Evolutionary conservation across 2,329 filamentous ascomycete genomes (phyloP), one percentile per base, ranked within the genome.

Genomic region (Pezicula radicicola): DNA sequence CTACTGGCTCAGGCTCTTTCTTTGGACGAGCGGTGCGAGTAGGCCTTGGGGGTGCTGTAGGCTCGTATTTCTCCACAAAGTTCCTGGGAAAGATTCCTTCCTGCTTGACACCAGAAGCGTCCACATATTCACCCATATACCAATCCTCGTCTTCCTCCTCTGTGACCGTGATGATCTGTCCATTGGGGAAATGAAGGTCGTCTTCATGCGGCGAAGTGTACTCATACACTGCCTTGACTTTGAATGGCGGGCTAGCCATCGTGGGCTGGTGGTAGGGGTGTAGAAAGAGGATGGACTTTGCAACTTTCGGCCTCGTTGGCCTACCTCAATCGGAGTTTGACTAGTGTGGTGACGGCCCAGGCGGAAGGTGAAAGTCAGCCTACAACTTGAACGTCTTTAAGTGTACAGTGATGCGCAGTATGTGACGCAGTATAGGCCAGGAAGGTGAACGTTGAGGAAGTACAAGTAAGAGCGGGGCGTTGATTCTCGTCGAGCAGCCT

Each of bases 1-100:
- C 58, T 33, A 57, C 59, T 49, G 65, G 60, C 30, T 71, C 66
- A 37, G 66, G 55, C 16, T 69, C 55, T 67, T 84, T 88, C 75
- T 87, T 92, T 48, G 80, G 73, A 60, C 89, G 85, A 52, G 70
- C 73, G 15, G 83, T 77, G 64, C 94, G 85, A 57, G 83, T 80
- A 52, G 94, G 94, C 53, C 94, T 85, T 54, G 92, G 91, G 54
- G 94, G 94, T 57, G 93, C 88, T 51, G 85, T 88, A 36, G 94
- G 94, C 70, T 97, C 93, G 72, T 91, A 95, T 73, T 87, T 91
- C 72, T 99, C 94, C 66, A 99, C 94, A 68, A 99, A 99, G 74
- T 97, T 99, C 68, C 88, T 87, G 48, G 91, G 93, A 70, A 97
- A 97, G 63, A 97, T 88, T 60, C 93, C 93, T 66, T 92, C 85